Evolutionary conservation across 1,284 basidiomycete species (phyloP).

Genomic region (Irpex sp.): DNA sequence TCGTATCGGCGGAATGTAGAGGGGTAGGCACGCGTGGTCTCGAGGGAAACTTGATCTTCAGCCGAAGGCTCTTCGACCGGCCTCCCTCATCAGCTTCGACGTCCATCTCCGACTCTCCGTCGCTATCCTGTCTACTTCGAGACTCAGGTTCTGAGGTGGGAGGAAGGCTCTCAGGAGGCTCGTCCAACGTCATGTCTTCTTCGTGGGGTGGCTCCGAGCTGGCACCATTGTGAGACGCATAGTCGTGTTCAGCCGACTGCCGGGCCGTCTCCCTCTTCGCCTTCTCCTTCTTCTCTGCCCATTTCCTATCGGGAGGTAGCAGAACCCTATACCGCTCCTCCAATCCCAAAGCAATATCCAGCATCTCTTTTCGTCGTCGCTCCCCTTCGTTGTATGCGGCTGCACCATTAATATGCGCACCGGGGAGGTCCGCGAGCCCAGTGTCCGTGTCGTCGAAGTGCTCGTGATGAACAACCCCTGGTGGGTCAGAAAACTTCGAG

Average conservation of each 20-base stretch:
- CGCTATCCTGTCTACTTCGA: slow-evolving; percentile 14
- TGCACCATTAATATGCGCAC: slow-evolving; percentile 34
- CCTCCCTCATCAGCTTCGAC: slow-evolving; percentile 19
- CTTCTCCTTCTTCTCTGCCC: slow-evolving; percentile 18
- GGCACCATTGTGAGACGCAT: neutral
- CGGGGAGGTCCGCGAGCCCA: slow-evolving; percentile 22
- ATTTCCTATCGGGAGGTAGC: slow-evolving; percentile 52
- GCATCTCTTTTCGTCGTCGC: slow-evolving; percentile 62
- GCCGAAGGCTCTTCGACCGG: slow-evolving; percentile 31
- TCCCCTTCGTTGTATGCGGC: slow-evolving; percentile 57
- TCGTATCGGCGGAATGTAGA: slow-evolving; percentile 9
- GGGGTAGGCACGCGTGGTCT: slow-evolving; percentile 11
- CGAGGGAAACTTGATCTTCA: slow-evolving; percentile 32
- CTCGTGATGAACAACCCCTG: slow-evolving; percentile 22
- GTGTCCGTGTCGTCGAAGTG: slow-evolving; percentile 21
- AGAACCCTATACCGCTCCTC: slow-evolving; percentile 68
- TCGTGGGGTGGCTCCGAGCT: neutral
- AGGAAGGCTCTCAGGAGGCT: neutral
- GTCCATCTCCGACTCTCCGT: slow-evolving; percentile 26
- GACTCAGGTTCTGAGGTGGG: neutral
- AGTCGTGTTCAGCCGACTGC: slow-evolving; percentile 10
- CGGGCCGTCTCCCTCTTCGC: slow-evolving; percentile 8
- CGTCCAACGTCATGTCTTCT: slow-evolving; percentile 9
- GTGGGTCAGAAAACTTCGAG: slow-evolving; percentile 41
- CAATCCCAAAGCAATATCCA: slow-evolving; percentile 55